A percentile compares a stretch with the other conserved stretches of the same genome.
These are phyloP conservation scores for Helotiales sp. DNA, from an alignment of 2,329 filamentous ascomycete genomes.

Conservation along the genomic window DNA sequence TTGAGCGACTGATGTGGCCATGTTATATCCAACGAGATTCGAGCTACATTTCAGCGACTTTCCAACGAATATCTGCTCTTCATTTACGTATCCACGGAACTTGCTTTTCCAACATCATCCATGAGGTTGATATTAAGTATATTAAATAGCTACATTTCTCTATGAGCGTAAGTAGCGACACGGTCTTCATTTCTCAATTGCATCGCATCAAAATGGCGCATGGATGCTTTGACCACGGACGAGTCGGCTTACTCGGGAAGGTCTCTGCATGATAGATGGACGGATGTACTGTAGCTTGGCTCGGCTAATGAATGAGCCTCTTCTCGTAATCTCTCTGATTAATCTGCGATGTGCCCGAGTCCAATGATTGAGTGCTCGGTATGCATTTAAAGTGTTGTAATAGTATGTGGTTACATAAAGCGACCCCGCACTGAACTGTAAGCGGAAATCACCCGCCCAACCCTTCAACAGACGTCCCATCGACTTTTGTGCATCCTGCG, in stretches of 20 bases:
- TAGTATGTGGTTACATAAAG: background rate
- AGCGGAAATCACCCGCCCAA: background rate
- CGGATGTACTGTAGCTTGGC: background rate
- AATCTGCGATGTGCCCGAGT: background rate
- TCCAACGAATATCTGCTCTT: background rate
- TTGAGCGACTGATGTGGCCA: background rate
- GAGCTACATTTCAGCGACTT: background rate
- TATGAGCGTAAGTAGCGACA: background rate
- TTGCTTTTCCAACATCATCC: background rate
- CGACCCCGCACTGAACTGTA: slow-evolving; percentile 1
- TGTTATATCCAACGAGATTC: background rate
- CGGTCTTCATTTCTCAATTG: background rate
- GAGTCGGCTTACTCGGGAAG: background rate
- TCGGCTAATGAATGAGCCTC: background rate
- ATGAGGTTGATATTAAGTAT: background rate
- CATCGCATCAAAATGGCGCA: background rate
- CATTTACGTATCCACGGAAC: background rate
- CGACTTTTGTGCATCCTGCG: background rate
- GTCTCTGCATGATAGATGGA: background rate
- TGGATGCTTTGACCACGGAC: background rate
- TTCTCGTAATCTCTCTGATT: background rate
- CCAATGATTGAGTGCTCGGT: background rate
- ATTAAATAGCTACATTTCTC: background rate
- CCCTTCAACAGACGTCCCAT: background rate
- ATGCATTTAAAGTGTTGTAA: background rate